Evolutionary conservation across 2,329 filamentous ascomycete genomes (phyloP).

Genomic region (Hypomyces rosellus): DNA sequence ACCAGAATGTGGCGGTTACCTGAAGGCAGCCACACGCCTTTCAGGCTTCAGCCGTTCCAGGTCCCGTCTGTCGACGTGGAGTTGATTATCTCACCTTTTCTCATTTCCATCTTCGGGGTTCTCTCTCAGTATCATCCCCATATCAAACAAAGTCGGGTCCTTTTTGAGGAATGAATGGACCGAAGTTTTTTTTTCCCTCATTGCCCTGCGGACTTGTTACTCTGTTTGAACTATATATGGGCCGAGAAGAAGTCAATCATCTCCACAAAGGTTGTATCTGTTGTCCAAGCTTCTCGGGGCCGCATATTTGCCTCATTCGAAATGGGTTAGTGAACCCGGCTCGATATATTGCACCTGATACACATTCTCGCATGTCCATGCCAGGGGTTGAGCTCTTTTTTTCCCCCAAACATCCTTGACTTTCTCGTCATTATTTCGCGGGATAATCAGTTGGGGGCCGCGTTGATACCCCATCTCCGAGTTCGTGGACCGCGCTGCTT

Average conservation of each 20-base stretch:
- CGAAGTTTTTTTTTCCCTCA: neutral
- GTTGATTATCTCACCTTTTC: neutral
- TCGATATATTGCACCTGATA: neutral
- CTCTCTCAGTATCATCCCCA: neutral
- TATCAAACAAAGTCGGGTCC: neutral
- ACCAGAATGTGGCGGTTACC: too few species aligned
- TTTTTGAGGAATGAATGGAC: neutral
- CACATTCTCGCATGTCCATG: neutral
- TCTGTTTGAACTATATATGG: neutral
- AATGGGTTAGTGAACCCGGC: neutral
- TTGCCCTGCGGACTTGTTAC: neutral
- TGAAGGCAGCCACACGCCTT: too few species aligned
- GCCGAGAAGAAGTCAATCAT: neutral
- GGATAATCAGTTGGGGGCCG: too few species aligned
- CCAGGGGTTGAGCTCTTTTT: neutral
- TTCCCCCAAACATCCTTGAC: neutral
- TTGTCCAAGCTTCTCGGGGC: neutral
- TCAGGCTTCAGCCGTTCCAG: too few species aligned
- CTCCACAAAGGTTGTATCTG: neutral
- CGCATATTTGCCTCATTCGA: constrained; percentile 1
- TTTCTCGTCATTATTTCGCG: neutral
- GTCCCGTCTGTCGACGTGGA: too few species aligned
- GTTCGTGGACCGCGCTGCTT: too few species aligned
- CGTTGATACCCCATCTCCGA: too few species aligned
- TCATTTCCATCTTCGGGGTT: neutral